Conservation (phyloP, 139 green algal species). For the Chlamydomonas urium region DNA sequence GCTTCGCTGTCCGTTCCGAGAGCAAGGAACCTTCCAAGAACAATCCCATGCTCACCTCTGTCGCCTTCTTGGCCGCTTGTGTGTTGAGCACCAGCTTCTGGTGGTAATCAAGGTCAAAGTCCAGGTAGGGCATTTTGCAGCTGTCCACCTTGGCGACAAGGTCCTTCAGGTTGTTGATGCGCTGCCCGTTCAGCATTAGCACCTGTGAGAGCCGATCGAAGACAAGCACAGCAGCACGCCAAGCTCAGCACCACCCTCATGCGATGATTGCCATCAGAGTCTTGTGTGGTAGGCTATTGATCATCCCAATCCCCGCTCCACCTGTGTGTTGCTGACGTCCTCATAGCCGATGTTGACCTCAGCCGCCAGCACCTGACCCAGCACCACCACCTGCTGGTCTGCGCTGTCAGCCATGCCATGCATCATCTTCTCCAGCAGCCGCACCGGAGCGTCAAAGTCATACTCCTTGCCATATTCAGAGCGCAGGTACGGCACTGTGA, state of each 20-base stretch:
- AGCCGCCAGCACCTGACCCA: constrained; percentile 64
- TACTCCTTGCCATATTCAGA: constrained; percentile 69
- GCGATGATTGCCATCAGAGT: neutral
- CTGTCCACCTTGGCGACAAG: constrained; percentile 55
- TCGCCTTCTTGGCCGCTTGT: constrained; percentile 46
- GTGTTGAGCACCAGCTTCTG: constrained; percentile 44
- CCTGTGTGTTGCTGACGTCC: constrained; percentile 75
- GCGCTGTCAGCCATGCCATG: constrained; percentile 28
- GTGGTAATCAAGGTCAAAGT: constrained; percentile 77
- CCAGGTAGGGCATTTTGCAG: constrained; percentile 49
- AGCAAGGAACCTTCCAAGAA: no score
- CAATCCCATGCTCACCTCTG: no score
- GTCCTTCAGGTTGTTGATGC: constrained; percentile 62
- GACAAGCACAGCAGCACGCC: neutral
- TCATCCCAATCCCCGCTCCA: no score
- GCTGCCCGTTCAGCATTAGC: constrained; percentile 55
- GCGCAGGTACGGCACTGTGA: constrained; percentile 58
- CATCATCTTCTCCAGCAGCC: constrained; percentile 50
- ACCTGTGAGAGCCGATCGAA: constrained; percentile 55
- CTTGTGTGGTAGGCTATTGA: no score
- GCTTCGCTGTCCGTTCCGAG: no score
- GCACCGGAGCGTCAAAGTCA: constrained; percentile 44
- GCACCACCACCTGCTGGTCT: constrained; percentile 47
- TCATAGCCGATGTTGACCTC: constrained; percentile 82
- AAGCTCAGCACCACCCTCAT: neutral